A percentile compares a stretch with the other conserved stretches of the same genome.
phyloP scores from a whole-genome alignment of 176 grass and related monocot genomes.

The Aechmea fasciata region DNA sequence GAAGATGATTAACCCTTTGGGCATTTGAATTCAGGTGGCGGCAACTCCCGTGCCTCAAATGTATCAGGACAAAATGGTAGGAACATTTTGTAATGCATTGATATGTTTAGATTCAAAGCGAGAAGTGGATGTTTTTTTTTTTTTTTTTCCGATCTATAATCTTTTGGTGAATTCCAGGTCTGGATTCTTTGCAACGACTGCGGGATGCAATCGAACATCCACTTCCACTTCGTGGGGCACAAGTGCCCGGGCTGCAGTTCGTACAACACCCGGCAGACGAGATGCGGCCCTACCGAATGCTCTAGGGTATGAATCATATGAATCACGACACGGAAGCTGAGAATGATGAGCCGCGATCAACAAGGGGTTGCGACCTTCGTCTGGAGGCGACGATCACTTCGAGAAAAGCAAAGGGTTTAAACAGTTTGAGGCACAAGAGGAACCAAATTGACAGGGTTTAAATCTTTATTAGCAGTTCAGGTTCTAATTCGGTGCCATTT shows the following conservation, averaged over 20 bases:
- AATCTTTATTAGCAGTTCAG: too few relatives aligned
- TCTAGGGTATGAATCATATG: constrained; percentile 16
- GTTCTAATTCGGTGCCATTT: too few relatives aligned
- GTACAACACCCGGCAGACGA: constrained; percentile 72
- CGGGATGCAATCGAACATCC: constrained; percentile 44
- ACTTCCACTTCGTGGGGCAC: constrained; percentile 67
- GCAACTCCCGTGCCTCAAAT: constrained; percentile 67
- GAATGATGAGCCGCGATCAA: not conserved
- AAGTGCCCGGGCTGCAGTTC: constrained; percentile 67
- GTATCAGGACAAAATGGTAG: constrained; percentile 79
- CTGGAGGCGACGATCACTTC: not conserved
- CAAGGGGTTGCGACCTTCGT: not conserved
- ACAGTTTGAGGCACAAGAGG: not conserved
- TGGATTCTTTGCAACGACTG: constrained; percentile 92
- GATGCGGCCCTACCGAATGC: constrained; percentile 24
- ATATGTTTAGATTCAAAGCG: not conserved
- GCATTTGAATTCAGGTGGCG: constrained; percentile 37
- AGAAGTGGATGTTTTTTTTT: not conserved
- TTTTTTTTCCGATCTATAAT: constrained; percentile 1
- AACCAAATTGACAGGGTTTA: too few relatives aligned
- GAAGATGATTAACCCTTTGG: not conserved
- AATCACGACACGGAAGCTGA: not conserved
- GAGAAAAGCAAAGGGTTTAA: not conserved
- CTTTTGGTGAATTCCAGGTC: constrained; percentile 28
- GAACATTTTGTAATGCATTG: not conserved